Conservation (phyloP, 179 eudicot genomes). For the Beta lomatogona region DNA sequence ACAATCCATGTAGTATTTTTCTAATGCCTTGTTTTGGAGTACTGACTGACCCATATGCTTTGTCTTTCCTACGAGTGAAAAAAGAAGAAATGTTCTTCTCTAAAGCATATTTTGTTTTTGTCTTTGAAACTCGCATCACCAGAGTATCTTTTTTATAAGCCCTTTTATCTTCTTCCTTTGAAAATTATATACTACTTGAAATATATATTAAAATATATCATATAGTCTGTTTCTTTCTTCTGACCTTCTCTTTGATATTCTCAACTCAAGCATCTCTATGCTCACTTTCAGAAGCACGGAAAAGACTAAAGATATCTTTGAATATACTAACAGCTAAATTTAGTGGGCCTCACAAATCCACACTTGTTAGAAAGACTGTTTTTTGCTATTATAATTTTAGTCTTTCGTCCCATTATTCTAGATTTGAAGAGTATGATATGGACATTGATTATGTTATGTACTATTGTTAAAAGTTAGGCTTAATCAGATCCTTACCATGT, state of each 20-base stretch:
- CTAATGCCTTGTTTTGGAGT: constrained; percentile 18
- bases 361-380: constrained; percentile 26
- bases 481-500: constrained; percentile 34
- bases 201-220: background rate
- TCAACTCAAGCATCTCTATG: constrained; percentile 49
- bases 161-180: constrained; percentile 37
- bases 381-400: constrained; percentile 9
- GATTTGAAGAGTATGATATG: constrained; percentile 35
- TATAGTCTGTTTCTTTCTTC: constrained; percentile 30
- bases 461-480: constrained; percentile 11
- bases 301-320: constrained; percentile 42
- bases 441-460: constrained; percentile 32
- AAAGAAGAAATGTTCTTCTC: constrained; percentile 46
- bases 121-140: constrained; percentile 44
- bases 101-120: constrained; percentile 48
- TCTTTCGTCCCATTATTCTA: constrained; percentile 25
- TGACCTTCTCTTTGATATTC: constrained; percentile 43
- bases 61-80: constrained; percentile 37
- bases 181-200: background rate
- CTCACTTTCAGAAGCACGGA: constrained; percentile 35
- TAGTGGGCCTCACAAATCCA: constrained; percentile 43
- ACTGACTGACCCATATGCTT: constrained; percentile 45
- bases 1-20: constrained; percentile 33
- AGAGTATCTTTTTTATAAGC: constrained; percentile 14
- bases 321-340: constrained; percentile 37